Conservation (phyloP, 2,329 filamentous ascomycete species). For the Penicillium hesseltinei region DNA sequence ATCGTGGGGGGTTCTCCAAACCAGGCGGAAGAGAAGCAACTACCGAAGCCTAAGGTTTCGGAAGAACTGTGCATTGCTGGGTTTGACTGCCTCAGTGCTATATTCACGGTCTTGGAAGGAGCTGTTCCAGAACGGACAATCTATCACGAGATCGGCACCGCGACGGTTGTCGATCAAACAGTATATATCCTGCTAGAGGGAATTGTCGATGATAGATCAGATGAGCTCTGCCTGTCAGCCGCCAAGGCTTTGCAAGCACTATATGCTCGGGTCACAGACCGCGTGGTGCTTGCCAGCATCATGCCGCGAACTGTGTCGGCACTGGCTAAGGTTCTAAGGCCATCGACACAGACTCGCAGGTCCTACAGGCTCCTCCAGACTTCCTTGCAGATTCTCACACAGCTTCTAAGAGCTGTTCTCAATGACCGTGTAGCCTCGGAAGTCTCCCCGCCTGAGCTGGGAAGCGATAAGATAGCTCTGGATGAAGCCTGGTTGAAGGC, state of each 20-base stretch:
- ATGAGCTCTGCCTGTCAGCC: constrained; percentile 69
- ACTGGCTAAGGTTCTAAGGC: constrained; percentile 71
- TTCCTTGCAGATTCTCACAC: constrained; percentile 59
- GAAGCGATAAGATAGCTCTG: constrained; percentile 40
- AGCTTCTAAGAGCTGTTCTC: constrained; percentile 46
- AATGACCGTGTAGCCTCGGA: constrained; percentile 41
- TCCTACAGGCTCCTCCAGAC: constrained; percentile 63
- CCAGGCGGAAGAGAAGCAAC: constrained; percentile 37
- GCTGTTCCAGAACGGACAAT: constrained; percentile 43
- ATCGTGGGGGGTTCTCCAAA: constrained; percentile 71
- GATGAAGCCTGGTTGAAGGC: constrained; percentile 71
- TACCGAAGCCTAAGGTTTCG: constrained; percentile 38
- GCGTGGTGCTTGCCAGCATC: constrained; percentile 76
- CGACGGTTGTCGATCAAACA: constrained; percentile 78
- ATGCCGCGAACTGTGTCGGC: constrained; percentile 84
- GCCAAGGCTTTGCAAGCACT: constrained; percentile 63
- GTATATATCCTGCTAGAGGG: constrained; percentile 77
- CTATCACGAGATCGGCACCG: constrained; percentile 56
- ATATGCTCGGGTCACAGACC: constrained; percentile 64
- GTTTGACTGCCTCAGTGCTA: constrained; percentile 65
- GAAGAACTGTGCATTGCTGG: constrained; percentile 75
- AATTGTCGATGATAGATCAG: constrained; percentile 62
- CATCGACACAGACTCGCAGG: constrained; percentile 61
- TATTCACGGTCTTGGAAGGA: constrained; percentile 61
- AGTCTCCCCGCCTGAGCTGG: constrained; percentile 23